phyloP scores from a whole-genome alignment of 2,329 filamentous ascomycete genomes.

The Xylaria sp. region DNA sequence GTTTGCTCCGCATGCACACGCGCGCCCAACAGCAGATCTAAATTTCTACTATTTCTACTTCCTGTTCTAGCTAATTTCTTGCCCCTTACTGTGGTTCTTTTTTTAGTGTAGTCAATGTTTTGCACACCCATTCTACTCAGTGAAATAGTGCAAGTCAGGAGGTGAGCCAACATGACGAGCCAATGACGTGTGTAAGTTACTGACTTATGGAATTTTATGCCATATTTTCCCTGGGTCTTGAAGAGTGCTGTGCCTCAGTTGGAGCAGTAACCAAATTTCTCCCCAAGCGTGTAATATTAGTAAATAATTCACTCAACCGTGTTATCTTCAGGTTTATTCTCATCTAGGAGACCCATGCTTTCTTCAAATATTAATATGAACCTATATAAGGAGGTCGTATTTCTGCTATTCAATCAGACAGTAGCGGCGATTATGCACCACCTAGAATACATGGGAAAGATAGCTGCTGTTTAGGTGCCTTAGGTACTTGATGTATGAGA shows the following conservation, averaged over 20 bases:
- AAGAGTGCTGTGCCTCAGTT: not conserved
- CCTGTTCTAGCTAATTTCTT: not conserved
- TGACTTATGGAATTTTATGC: not conserved
- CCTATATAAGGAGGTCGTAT: not conserved
- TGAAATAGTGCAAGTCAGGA: not conserved
- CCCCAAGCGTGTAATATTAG: not conserved
- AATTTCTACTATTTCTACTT: constrained; percentile 10
- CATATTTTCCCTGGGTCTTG: not conserved
- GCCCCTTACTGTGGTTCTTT: not conserved
- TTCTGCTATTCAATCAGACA: not conserved
- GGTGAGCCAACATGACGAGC: not conserved
- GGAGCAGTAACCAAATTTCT: not conserved
- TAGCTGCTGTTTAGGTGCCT: not conserved
- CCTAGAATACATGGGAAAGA: not conserved
- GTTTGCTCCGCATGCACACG: constrained; percentile 16
- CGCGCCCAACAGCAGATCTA: constrained; percentile 21
- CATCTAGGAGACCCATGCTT: not conserved
- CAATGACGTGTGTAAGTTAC: not conserved
- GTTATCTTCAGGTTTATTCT: not conserved
- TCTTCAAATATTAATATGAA: not conserved
- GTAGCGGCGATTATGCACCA: not conserved
- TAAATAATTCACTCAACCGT: not conserved
- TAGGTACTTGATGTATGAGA: not conserved
- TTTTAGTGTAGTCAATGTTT: not conserved
- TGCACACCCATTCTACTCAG: not conserved